Evolutionary conservation across 176 grass and related monocot species (phyloP).

Genomic region (Otatea glauca): DNA sequence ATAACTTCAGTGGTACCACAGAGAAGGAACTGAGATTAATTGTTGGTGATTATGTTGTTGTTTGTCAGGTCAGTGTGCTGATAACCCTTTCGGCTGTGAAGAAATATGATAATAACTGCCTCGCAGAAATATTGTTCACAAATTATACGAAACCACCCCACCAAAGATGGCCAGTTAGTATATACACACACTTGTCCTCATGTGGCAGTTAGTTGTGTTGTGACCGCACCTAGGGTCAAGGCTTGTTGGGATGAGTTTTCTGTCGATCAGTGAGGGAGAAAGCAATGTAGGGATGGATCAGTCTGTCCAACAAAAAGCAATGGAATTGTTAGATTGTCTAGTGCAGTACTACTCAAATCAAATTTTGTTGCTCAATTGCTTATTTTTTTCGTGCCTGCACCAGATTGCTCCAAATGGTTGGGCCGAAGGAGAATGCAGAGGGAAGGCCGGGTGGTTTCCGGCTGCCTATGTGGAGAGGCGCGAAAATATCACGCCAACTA

Average conservation of each 20-base stretch:
- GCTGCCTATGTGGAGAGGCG: slow-evolving; percentile 77
- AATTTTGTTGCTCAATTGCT: slow-evolving; percentile 12
- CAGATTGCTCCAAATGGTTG: slow-evolving; percentile 81
- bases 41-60: slow-evolving; percentile 94
- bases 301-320: no score
- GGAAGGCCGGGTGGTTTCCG: slow-evolving; percentile 91
- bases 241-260: background rate
- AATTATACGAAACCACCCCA: background rate
- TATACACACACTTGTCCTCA: background rate
- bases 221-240: background rate
- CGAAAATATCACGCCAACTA: slow-evolving; percentile 79
- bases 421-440: slow-evolving; percentile 96
- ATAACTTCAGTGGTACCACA: slow-evolving; percentile 85
- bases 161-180: slow-evolving; percentile 21
- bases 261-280: slow-evolving; percentile 18
- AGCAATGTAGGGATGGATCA: background rate
- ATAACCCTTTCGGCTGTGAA: slow-evolving; percentile 17
- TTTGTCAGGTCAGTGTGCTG: slow-evolving; percentile 78
- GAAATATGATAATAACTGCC: background rate
- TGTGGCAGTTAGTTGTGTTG: background rate
- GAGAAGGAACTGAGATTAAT: slow-evolving; percentile 95
- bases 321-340: no score
- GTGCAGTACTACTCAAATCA: background rate
- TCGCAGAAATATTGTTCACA: background rate
- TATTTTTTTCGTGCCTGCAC: slow-evolving; percentile 23